phyloP scores from a whole-genome alignment of 1,284 basidiomycete species.

The Rhodotorula sp. region DNA sequence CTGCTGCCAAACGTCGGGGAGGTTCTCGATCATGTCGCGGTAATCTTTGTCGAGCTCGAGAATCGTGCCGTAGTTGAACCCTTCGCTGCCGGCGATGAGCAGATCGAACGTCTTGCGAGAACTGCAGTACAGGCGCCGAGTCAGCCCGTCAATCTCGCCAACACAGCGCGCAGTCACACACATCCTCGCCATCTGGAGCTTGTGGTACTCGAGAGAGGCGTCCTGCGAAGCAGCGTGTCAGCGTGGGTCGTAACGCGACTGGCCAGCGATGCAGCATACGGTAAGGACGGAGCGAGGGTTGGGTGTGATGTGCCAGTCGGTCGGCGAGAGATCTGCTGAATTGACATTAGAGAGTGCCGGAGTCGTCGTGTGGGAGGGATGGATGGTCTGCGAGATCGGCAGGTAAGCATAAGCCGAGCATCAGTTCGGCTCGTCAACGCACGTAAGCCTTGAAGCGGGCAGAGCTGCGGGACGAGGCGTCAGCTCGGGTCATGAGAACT shows the following conservation, averaged over 20 bases:
- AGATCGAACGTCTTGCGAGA: slow-evolving; percentile 27
- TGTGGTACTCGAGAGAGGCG: slow-evolving; percentile 33
- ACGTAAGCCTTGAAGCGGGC: slow-evolving; percentile 35
- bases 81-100: slow-evolving; percentile 10
- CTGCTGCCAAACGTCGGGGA: slow-evolving; percentile 25
- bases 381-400: slow-evolving; percentile 16
- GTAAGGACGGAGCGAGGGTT: slow-evolving; percentile 9
- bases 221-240: slow-evolving; percentile 13
- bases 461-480: slow-evolving; percentile 4
- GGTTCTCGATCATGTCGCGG: slow-evolving; percentile 18
- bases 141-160: not conserved
- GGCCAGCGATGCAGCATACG: not conserved
- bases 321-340: slow-evolving; percentile 17
- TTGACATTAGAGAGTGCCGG: slow-evolving; percentile 32
- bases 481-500: too few species aligned
- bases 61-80: slow-evolving; percentile 31
- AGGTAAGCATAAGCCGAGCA: not conserved
- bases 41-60: slow-evolving; percentile 30
- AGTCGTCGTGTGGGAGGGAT: slow-evolving; percentile 30
- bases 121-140: not conserved
- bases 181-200: slow-evolving; percentile 25
- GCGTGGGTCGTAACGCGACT: too few species aligned
- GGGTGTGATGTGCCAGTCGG: slow-evolving; percentile 30
- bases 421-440: slow-evolving; percentile 5
- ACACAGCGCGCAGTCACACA: not conserved